Percentiles rank a stretch among this genome's conserved stretches.
phyloP scores from a whole-genome alignment of 1,139 yeast genomes.

The Pneumocystis jirovecii region DNA sequence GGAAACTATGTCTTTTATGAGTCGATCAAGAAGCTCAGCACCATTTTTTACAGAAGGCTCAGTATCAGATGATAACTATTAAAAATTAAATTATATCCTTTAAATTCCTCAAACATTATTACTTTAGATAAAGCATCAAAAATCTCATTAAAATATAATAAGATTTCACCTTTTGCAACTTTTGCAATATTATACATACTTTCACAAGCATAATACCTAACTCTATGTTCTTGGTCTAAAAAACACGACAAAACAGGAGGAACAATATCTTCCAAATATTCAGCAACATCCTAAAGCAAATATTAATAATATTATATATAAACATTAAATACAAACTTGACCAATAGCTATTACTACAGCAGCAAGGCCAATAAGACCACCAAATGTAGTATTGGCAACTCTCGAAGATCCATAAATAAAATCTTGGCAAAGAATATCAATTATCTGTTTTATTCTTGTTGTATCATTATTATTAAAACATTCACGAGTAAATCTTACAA shows the following conservation, averaged over 20 bases:
- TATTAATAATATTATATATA: not conserved
- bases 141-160: constrained; percentile 80
- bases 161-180: constrained; percentile 88
- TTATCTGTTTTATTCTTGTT: constrained; percentile 51
- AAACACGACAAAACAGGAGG: constrained; percentile 92
- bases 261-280: constrained; percentile 68
- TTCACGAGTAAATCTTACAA: constrained; percentile 45
- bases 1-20: constrained; percentile 86
- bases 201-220: constrained; percentile 93
- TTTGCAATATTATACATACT: constrained; percentile 91
- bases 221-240: constrained; percentile 92
- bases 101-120: not conserved
- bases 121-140: constrained; percentile 75
- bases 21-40: constrained; percentile 80
- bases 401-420: constrained; percentile 22
- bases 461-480: constrained; percentile 54
- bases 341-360: constrained; percentile 71
- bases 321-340: constrained; percentile 19
- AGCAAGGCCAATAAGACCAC: constrained; percentile 63
- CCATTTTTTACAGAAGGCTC: constrained; percentile 91
- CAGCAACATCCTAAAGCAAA: constrained; percentile 36
- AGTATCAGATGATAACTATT: constrained; percentile 63
- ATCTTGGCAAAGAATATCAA: constrained; percentile 52
- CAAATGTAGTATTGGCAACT: constrained; percentile 23
- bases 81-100: not conserved